Evolutionary conservation across 176 grass and related monocot species (phyloP).

Genomic region (Phoenix dactylifera): DNA sequence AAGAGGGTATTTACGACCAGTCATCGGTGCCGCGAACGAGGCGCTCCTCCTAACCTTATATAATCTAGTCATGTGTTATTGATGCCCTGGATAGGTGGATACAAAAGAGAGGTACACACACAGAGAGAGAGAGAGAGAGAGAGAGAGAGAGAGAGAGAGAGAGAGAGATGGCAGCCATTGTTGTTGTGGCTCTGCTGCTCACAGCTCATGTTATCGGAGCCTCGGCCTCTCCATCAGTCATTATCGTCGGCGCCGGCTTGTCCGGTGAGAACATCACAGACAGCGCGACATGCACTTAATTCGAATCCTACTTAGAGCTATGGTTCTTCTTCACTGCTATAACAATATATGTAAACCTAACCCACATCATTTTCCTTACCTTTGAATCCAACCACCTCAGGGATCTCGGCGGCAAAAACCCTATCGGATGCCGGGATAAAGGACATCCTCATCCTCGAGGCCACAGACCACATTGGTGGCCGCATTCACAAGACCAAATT

Average conservation of each 20-base stretch:
- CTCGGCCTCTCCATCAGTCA: slow-evolving; percentile 9
- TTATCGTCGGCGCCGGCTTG: slow-evolving; percentile 40
- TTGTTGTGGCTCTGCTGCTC: background rate
- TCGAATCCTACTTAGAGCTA: too few relatives aligned
- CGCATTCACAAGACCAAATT: slow-evolving; percentile 50
- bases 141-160: background rate
- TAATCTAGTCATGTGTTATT: too few relatives aligned
- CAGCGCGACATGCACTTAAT: too few relatives aligned
- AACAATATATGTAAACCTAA: too few relatives aligned
- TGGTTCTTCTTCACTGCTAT: too few relatives aligned
- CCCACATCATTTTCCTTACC: too few relatives aligned
- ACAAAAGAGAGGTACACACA: too few relatives aligned
- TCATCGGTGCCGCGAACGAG: too few relatives aligned
- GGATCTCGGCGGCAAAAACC: slow-evolving; percentile 62
- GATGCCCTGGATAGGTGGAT: too few relatives aligned
- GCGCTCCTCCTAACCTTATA: too few relatives aligned
- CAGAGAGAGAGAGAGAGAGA: background rate
- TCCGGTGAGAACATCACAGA: slow-evolving; percentile 9
- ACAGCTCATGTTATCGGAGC: background rate
- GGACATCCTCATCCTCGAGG: slow-evolving; percentile 57
- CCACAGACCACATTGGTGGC: slow-evolving; percentile 43
- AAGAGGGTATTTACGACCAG: too few relatives aligned
- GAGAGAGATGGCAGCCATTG: background rate
- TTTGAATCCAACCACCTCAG: slow-evolving; percentile 8
- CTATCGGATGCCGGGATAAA: slow-evolving; percentile 52